A percentile compares a stretch with the other conserved stretches of the same genome.
phyloP scores from a whole-genome alignment of 768 basidiomycete genomes.

The Tricholoma sp. region DNA sequence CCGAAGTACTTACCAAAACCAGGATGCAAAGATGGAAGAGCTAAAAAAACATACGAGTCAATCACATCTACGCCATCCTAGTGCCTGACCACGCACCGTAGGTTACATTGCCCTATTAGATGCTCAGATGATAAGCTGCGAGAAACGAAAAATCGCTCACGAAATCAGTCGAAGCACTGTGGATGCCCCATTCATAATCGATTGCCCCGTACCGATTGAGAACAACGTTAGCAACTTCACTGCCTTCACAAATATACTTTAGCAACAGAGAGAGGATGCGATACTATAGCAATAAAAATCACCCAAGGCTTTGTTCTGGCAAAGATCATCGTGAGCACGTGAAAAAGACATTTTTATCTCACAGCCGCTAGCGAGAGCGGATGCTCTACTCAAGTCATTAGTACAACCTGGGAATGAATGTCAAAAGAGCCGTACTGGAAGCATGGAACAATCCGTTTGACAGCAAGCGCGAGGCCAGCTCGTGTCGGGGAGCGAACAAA shows the following conservation, averaged over 20 bases:
- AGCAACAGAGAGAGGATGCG: background rate
- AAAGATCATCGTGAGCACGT: conserved; percentile 46
- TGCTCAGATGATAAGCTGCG: background rate
- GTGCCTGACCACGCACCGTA: background rate
- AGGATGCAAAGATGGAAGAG: conserved; percentile 3
- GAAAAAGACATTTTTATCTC: conserved; percentile 35
- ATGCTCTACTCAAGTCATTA: conserved; percentile 39
- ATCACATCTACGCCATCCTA: background rate
- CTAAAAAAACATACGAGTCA: background rate
- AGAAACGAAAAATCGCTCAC: conserved; percentile 28
- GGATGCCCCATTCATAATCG: conserved; percentile 37
- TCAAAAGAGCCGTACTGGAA: conserved; percentile 17
- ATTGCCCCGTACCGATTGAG: conserved; percentile 35
- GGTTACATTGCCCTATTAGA: conserved; percentile 1
- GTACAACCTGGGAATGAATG: background rate
- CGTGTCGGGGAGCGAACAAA: conserved; percentile 71
- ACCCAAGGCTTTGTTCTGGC: conserved; percentile 67
- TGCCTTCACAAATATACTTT: background rate
- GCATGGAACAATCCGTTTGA: conserved; percentile 61
- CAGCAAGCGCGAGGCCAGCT: conserved; percentile 50
- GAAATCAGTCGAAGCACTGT: conserved; percentile 52
- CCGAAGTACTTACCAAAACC: background rate
- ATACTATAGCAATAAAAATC: background rate
- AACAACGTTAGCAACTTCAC: conserved; percentile 35
- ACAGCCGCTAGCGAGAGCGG: conserved; percentile 64